Conservation (phyloP, 2,329 filamentous ascomycete genomes). For the Hymenoscyphus fructigenus region DNA sequence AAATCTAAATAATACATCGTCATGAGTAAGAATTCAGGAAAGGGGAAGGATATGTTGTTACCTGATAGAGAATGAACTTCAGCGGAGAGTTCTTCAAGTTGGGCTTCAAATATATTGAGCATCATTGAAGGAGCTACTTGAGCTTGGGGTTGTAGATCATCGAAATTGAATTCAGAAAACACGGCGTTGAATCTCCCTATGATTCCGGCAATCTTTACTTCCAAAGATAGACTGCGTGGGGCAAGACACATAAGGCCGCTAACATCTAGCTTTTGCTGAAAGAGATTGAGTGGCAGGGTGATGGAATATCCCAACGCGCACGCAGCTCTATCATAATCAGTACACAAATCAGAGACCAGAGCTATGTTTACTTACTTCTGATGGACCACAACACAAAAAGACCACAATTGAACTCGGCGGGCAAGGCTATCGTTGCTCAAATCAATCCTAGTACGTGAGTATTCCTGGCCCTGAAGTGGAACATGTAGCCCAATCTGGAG, state of each 20-base stretch:
- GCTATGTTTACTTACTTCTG: conserved; percentile 15
- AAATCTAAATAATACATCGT: conserved; percentile 6
- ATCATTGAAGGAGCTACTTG: conserved; percentile 18
- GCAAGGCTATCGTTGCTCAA: conserved; percentile 14
- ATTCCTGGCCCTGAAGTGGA: conserved; percentile 19
- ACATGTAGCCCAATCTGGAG: conserved; percentile 21
- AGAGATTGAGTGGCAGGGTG: conserved; percentile 16
- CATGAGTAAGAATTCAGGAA: neutral
- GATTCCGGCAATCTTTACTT: conserved; percentile 15
- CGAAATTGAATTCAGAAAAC: conserved; percentile 17
- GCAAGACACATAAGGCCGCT: conserved; percentile 13
- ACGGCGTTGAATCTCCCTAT: conserved; percentile 16
- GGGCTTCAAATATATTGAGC: conserved; percentile 18
- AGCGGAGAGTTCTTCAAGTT: conserved; percentile 13
- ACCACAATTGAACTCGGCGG: conserved; percentile 15
- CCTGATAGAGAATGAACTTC: conserved; percentile 11
- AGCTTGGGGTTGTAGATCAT: conserved; percentile 15
- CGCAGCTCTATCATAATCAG: conserved; percentile 11
- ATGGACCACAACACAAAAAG: conserved; percentile 18
- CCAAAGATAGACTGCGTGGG: conserved; percentile 10
- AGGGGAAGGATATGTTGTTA: neutral
- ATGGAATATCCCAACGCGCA: conserved; percentile 19
- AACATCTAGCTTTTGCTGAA: conserved; percentile 14
- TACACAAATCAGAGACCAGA: neutral
- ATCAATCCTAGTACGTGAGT: conserved; percentile 16